Evolutionary conservation across 2,329 filamentous ascomycete species (phyloP), one percentile per base, ranked within the genome.

Genomic region (Botrytis galanthina): DNA sequence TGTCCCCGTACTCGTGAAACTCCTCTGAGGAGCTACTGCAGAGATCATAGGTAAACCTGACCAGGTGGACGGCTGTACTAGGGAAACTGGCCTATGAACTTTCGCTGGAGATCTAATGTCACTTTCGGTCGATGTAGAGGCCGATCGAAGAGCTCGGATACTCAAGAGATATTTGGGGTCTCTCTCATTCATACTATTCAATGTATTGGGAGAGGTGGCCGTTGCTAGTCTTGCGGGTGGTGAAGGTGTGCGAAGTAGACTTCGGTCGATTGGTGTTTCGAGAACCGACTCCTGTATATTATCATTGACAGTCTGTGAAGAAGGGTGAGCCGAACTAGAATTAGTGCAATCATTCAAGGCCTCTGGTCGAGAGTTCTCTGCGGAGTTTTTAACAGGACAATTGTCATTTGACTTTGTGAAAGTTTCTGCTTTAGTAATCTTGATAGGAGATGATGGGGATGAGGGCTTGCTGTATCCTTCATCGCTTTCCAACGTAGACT

Each of bases 111-210:
- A n/a, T 39, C 46, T 57, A 39, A 57, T 42, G 10, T 57, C 10
- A 61, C 62, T 68, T 37, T 66, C 51, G 10, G 37, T 44, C 16
- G 71, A 68, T n/a, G 20, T 57, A 22, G 62, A 72, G 18, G 51
- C 62, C 16, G 62, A 72, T n/a, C 42, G 71, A 62, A 78, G 70
- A 20, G 74, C 76, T 35, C 74, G 60, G n/a, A 78, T 48, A 3
- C 75, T 75, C 7, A 73, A 59, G 12, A 76, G 59, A 39, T 75
- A 78, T 42, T 75, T 75, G 7, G 77, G 77, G 72, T 78, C 77
- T 48, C 71, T 71, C 59, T 78, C 77, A 32, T 78, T 78, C 57
- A 76, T 57, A 26, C 67, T 68, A 37, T 78, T 78, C 61, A 78
- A 72, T 9, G 75, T 75, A 32, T 78, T 75, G 48, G 76, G 77